Evolutionary conservation across 805 yeast genomes (phyloP).

Genomic region (Saturnispora besseyi): DNA sequence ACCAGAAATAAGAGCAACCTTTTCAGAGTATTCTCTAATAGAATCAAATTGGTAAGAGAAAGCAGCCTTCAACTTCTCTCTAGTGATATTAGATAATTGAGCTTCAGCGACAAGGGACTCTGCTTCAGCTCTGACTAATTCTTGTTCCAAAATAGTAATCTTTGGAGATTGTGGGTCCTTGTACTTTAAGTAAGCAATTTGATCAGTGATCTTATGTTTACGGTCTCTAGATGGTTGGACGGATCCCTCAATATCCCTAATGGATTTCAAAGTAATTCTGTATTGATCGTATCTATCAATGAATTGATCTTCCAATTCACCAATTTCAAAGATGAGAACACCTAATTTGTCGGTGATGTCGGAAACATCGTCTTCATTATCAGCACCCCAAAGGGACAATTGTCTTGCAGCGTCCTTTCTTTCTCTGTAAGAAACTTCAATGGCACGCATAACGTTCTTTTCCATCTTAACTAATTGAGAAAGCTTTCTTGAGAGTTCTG

Average conservation of each 20-base stretch:
- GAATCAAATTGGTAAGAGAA: slow-evolving; percentile 81
- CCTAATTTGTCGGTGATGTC: slow-evolving; percentile 85
- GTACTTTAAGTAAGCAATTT: slow-evolving; percentile 75
- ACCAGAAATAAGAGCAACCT: slow-evolving; percentile 78
- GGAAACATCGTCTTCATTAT: slow-evolving; percentile 75
- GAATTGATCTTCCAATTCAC: slow-evolving; percentile 81
- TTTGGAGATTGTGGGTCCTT: slow-evolving; percentile 81
- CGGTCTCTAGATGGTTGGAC: slow-evolving; percentile 86
- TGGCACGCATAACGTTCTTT: slow-evolving; percentile 70
- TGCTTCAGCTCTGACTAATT: slow-evolving; percentile 85
- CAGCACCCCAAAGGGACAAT: slow-evolving; percentile 80
- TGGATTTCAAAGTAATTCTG: slow-evolving; percentile 71
- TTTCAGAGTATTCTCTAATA: slow-evolving; percentile 76
- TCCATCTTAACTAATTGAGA: slow-evolving; percentile 72
- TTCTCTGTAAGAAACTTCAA: slow-evolving; percentile 69
- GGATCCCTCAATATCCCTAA: slow-evolving; percentile 78
- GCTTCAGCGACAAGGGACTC: slow-evolving; percentile 89
- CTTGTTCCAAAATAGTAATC: slow-evolving; percentile 76
- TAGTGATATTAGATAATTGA: slow-evolving; percentile 78
- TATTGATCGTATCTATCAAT: slow-evolving; percentile 81
- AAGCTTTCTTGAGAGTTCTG: slow-evolving; percentile 68
- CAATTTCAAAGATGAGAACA: slow-evolving; percentile 71
- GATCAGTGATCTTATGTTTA: slow-evolving; percentile 76
- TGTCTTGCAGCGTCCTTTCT: slow-evolving; percentile 77
- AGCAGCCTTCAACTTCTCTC: slow-evolving; percentile 80